Percentiles rank a stretch among this genome's conserved stretches.
phyloP scores from a whole-genome alignment of 2,329 filamentous ascomycete species.

The Trichoderma breve region DNA sequence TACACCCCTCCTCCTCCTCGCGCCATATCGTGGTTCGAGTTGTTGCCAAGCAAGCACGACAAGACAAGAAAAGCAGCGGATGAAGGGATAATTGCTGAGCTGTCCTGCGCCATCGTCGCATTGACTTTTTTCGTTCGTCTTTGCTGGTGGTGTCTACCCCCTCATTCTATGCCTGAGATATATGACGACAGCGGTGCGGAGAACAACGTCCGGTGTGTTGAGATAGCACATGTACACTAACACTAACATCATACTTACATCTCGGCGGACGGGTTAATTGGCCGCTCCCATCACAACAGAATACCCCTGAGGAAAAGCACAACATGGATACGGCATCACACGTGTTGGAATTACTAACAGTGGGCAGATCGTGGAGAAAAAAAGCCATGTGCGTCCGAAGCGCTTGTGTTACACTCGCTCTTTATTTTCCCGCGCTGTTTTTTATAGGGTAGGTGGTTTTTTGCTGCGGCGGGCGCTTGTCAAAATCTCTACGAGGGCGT shows the following conservation, averaged over 20 bases:
- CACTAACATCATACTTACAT: neutral
- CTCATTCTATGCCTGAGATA: constrained; percentile 3
- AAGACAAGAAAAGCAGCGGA: neutral
- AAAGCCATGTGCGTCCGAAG: neutral
- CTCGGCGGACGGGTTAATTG: neutral
- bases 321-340: neutral
- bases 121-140: neutral
- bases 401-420: neutral
- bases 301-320: neutral
- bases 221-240: neutral
- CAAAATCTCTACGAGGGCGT: neutral
- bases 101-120: constrained; percentile 1
- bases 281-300: neutral
- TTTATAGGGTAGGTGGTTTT: neutral
- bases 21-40: neutral
- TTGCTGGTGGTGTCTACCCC: constrained; percentile 2
- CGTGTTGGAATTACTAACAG: neutral
- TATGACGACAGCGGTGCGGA: constrained; percentile 11
- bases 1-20: neutral
- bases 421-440: neutral
- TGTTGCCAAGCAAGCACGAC: neutral
- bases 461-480: neutral
- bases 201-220: constrained; percentile 3
- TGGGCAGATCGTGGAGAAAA: constrained; percentile 13
- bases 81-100: neutral